Percentiles rank a stretch among this genome's conserved stretches.
These are phyloP conservation scores for Curvularia sp. DNA, from an alignment of 2,329 filamentous ascomycete species.

Conservation along the genomic window DNA sequence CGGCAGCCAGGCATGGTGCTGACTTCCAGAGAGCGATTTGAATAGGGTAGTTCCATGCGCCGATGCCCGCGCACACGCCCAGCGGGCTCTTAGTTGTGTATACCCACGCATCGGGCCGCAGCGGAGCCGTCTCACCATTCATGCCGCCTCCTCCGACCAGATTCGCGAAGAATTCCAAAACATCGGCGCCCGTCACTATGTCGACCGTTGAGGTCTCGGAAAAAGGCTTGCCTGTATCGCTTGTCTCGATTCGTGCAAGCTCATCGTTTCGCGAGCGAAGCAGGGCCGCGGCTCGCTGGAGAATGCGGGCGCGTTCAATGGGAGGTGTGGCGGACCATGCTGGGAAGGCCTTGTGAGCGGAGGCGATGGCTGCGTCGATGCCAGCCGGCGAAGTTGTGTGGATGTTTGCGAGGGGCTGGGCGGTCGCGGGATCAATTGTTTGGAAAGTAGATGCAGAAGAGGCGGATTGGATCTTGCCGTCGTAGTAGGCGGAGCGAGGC, in stretches of 20 bases:
- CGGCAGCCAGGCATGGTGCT: constrained; percentile 81
- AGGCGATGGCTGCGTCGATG: constrained; percentile 74
- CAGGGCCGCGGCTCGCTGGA: constrained; percentile 76
- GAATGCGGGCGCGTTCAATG: constrained; percentile 76
- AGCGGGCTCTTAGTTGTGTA: constrained; percentile 83
- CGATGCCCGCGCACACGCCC: constrained; percentile 85
- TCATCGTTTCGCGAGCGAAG: constrained; percentile 79
- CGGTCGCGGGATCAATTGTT: constrained; percentile 77
- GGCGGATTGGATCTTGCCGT: constrained; percentile 70
- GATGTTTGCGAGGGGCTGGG: constrained; percentile 72
- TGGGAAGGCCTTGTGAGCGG: constrained; percentile 75
- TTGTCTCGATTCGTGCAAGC: constrained; percentile 79
- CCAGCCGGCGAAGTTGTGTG: constrained; percentile 71
- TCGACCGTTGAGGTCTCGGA: constrained; percentile 86
- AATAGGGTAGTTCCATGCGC: constrained; percentile 91
- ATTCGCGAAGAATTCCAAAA: constrained; percentile 86
- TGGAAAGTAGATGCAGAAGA: constrained; percentile 70
- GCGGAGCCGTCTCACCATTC: constrained; percentile 78
- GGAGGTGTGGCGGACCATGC: constrained; percentile 78
- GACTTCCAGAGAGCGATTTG: constrained; percentile 93
- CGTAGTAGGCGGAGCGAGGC: constrained; percentile 74
- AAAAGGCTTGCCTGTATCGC: constrained; percentile 86
- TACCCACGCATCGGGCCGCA: constrained; percentile 79
- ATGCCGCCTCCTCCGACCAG: constrained; percentile 78
- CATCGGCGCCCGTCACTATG: constrained; percentile 81